Conservation (phyloP, 2,329 filamentous ascomycete species). For the Whalleya microplaca region DNA sequence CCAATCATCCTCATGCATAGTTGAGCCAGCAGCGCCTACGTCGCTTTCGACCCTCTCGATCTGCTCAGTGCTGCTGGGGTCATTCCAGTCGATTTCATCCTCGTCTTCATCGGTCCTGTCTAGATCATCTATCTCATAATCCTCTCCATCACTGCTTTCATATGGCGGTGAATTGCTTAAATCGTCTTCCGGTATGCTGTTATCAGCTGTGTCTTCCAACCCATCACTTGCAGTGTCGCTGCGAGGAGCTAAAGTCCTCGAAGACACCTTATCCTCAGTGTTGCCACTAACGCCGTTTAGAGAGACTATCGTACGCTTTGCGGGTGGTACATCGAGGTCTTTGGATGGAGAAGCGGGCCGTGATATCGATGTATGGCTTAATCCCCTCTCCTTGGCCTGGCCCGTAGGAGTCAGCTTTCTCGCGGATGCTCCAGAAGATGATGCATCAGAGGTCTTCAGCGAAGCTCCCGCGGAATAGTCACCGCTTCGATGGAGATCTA, state of each 20-base stretch:
- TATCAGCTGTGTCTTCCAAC: too few relatives aligned
- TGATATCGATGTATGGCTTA: background rate
- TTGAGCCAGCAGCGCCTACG: background rate
- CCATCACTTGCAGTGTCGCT: background rate
- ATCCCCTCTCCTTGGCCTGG: background rate
- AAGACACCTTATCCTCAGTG: too few relatives aligned
- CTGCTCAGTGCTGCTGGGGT: background rate
- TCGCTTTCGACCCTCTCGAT: background rate
- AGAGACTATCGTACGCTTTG: background rate
- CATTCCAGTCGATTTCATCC: background rate
- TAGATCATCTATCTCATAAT: background rate
- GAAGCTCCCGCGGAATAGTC: too few relatives aligned
- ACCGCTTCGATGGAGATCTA: too few relatives aligned
- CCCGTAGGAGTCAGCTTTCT: background rate
- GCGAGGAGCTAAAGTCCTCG: background rate
- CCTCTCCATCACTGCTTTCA: background rate
- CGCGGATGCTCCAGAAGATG: background rate
- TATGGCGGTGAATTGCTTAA: background rate
- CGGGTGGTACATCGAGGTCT: background rate
- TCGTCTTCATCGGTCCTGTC: background rate
- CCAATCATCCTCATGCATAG: conserved; percentile 1
- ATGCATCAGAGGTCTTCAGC: background rate
- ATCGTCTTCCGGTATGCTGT: background rate
- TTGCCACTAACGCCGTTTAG: background rate
- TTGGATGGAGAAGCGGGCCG: background rate